phyloP scores from a whole-genome alignment of 2,329 filamentous ascomycete species.

The Neofusicoccum ribis region DNA sequence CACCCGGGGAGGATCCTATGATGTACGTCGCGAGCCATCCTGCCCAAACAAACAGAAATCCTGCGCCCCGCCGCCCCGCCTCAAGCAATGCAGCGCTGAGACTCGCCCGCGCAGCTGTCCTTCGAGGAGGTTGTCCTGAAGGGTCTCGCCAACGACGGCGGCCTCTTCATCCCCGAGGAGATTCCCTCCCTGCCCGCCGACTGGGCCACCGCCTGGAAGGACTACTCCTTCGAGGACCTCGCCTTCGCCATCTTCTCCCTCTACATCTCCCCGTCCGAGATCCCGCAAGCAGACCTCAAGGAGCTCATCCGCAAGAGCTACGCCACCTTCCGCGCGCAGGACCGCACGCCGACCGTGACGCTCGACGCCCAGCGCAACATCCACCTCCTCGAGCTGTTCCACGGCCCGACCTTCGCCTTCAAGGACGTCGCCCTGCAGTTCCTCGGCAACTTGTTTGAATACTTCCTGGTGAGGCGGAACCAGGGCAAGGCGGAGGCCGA shows the following conservation, averaged over 20 bases:
- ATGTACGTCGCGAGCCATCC: constrained; percentile 42
- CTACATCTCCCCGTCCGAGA: constrained; percentile 82
- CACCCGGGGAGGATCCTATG: constrained; percentile 63
- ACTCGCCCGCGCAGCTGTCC: constrained; percentile 60
- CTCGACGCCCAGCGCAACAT: constrained; percentile 71
- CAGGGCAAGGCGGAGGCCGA: constrained; percentile 69
- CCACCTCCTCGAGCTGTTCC: constrained; percentile 90
- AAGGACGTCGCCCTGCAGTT: constrained; percentile 91
- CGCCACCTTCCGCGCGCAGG: constrained; percentile 77
- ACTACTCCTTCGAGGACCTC: constrained; percentile 76
- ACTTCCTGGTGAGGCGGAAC: constrained; percentile 76
- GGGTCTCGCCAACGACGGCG: constrained; percentile 81
- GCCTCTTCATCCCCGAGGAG: constrained; percentile 84
- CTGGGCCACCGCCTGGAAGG: constrained; percentile 71
- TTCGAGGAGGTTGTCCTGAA: constrained; percentile 92
- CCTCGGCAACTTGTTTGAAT: constrained; percentile 93
- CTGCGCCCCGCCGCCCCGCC: constrained; percentile 28
- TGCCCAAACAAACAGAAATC: constrained; percentile 13
- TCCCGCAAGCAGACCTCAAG: constrained; percentile 76
- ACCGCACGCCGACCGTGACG: constrained; percentile 78
- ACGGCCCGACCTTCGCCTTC: constrained; percentile 93
- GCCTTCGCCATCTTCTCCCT: constrained; percentile 83
- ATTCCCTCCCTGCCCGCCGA: constrained; percentile 65
- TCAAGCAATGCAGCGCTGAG: constrained; percentile 18
- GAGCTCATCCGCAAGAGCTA: constrained; percentile 84